Conservation (phyloP, 192 early-diverging fungal genomes). For the Bifiguratus adelaidae region DNA sequence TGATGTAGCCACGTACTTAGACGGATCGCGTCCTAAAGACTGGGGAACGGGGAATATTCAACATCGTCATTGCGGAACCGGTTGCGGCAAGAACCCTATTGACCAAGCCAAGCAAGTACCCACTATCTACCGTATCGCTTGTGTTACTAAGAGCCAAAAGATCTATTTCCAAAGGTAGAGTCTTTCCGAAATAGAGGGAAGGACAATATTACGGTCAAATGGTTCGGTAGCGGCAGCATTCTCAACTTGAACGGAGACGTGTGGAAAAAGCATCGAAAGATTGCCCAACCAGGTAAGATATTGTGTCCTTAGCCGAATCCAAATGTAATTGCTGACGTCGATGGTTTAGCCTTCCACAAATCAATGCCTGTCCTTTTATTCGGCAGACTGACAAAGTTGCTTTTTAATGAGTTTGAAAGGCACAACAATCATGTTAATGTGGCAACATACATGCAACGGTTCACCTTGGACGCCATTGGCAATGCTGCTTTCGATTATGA, state of each 20-base stretch:
- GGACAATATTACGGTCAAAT: neutral
- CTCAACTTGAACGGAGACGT: neutral
- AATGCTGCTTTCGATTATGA: conserved; percentile 40
- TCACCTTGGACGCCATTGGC: conserved; percentile 47
- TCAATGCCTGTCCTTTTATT: conserved; percentile 14
- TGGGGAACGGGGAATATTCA: too few relatives aligned
- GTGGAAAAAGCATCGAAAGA: conserved; percentile 6
- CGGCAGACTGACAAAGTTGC: conserved; percentile 1
- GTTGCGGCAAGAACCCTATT: too few relatives aligned
- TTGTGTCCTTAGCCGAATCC: too few relatives aligned
- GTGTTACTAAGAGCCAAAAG: too few relatives aligned
- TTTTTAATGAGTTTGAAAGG: conserved; percentile 6
- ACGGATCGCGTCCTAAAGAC: too few relatives aligned
- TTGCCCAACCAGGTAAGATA: conserved; percentile 4
- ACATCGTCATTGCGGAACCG: too few relatives aligned
- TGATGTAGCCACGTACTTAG: too few relatives aligned
- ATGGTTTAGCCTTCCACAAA: conserved; percentile 12
- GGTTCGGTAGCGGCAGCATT: neutral
- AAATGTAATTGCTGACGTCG: too few relatives aligned
- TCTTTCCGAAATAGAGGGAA: neutral
- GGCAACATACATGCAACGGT: conserved; percentile 8
- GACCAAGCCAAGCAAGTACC: too few relatives aligned
- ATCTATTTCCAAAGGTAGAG: neutral
- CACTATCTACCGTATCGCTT: too few relatives aligned
- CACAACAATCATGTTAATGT: neutral